A percentile compares a stretch with the other conserved stretches of the same genome.
phyloP scores from a whole-genome alignment of 2,329 filamentous ascomycete genomes.

The Fusarium oxysporum region DNA sequence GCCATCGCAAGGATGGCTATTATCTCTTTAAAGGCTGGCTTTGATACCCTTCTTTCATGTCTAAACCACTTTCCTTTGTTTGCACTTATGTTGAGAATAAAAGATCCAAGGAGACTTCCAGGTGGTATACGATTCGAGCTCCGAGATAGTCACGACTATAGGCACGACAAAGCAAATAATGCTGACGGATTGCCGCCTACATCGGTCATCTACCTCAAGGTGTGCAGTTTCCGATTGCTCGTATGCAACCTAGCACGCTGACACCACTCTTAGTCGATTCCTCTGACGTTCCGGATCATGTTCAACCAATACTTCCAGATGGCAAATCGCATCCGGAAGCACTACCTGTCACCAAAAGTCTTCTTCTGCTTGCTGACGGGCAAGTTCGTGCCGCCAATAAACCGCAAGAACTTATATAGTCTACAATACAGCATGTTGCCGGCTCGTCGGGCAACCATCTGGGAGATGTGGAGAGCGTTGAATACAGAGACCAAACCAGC shows the following conservation, averaged over 20 bases:
- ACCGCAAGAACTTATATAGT: constrained; percentile 93
- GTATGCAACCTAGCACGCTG: neutral
- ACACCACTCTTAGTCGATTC: constrained; percentile 73
- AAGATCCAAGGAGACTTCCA: constrained; percentile 89
- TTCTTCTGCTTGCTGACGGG: constrained; percentile 89
- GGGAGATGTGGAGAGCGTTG: constrained; percentile 85
- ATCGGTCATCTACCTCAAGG: constrained; percentile 89
- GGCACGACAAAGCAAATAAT: constrained; percentile 53
- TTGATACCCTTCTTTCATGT: constrained; percentile 93
- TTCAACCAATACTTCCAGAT: constrained; percentile 98
- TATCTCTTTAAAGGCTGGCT: constrained; percentile 88
- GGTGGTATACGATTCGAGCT: constrained; percentile 91
- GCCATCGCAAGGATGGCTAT: constrained; percentile 94
- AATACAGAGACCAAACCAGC: constrained; percentile 63
- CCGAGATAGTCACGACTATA: constrained; percentile 73
- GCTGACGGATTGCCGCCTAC: constrained; percentile 69
- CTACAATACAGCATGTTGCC: constrained; percentile 99
- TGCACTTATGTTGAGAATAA: constrained; percentile 93
- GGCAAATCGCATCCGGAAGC: constrained; percentile 89
- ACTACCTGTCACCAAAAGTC: constrained; percentile 91
- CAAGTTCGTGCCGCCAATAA: constrained; percentile 93
- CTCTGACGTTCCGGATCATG: constrained; percentile 90
- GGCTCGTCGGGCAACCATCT: constrained; percentile 79
- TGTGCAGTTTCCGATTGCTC: constrained; percentile 51
- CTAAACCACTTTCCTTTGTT: constrained; percentile 98